These are phyloP conservation scores for Microcyclospora tardicrescens DNA, from an alignment of 2,329 filamentous ascomycete species.

Conservation along the genomic window DNA sequence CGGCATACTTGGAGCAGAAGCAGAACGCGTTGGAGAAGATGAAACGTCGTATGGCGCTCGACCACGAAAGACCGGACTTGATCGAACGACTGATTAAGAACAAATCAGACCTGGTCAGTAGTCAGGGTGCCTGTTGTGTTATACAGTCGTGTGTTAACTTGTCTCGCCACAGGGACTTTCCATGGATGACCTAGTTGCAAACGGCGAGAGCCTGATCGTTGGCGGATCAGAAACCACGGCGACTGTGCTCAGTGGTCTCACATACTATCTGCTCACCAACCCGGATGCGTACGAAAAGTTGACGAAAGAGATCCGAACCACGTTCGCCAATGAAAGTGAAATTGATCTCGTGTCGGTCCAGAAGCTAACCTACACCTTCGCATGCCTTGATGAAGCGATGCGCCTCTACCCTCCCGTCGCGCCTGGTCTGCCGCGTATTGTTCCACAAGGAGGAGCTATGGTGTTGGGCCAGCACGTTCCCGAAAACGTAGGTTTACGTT, in stretches of 20 bases:
- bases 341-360: conserved; percentile 14
- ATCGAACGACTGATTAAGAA: conserved; percentile 7
- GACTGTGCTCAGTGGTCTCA: conserved; percentile 55
- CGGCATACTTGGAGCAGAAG: no score
- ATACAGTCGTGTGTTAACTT: conserved; percentile 10
- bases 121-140: conserved; percentile 3
- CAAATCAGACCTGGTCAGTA: conserved; percentile 3
- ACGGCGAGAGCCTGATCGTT: conserved; percentile 30
- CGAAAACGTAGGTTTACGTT: conserved; percentile 4
- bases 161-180: conserved; percentile 11
- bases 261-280: conserved; percentile 58
- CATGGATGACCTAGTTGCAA: conserved; percentile 21
- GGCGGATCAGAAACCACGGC: conserved; percentile 69
- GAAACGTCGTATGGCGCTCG: conserved; percentile 2
- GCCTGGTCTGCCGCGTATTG: conserved; percentile 21
- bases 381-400: conserved; percentile 34
- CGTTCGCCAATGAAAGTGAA: conserved; percentile 22
- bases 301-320: conserved; percentile 40
- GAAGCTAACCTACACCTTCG: conserved; percentile 28
- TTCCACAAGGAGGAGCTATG: conserved; percentile 12
- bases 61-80: conserved; percentile 1
- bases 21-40: conserved; percentile 4
- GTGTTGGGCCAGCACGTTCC: conserved; percentile 18
- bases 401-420: conserved; percentile 35
- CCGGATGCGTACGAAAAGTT: conserved; percentile 41